Percentiles rank a stretch among this genome's conserved stretches.
Conservation (phyloP, 2,329 filamentous ascomycete genomes). For the Colletotrichum graminicola region DNA sequence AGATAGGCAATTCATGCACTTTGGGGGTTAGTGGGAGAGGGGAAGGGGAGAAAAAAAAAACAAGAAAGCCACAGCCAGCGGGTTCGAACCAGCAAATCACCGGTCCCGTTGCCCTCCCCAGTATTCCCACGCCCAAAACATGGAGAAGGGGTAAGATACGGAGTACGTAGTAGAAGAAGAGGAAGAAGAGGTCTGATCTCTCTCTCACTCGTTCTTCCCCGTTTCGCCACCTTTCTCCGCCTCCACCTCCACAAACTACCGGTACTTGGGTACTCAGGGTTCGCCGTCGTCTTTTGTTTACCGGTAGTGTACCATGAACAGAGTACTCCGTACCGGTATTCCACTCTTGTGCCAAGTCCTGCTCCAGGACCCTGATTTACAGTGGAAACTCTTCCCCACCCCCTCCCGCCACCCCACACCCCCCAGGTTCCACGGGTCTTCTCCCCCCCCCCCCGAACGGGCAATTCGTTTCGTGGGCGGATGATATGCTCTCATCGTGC, state of each 20-base stretch:
- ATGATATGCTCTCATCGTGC: slow-evolving; percentile 29
- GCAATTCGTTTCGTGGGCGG: slow-evolving; percentile 6
- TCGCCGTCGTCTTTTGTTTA: background rate
- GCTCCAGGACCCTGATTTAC: slow-evolving; percentile 15
- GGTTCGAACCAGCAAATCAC: background rate
- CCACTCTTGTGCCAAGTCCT: background rate
- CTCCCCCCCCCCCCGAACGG: background rate
- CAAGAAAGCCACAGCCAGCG: background rate
- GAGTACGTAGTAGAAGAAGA: too few species aligned
- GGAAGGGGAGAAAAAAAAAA: background rate
- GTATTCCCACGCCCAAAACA: background rate
- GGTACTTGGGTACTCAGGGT: too few species aligned
- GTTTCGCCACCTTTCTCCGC: slow-evolving; percentile 7
- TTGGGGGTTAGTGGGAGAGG: too few species aligned
- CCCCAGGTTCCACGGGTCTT: background rate
- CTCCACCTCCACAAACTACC: background rate
- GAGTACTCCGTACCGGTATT: too few species aligned
- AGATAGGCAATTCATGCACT: background rate
- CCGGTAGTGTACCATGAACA: too few species aligned
- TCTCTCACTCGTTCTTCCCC: background rate
- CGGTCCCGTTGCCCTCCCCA: background rate
- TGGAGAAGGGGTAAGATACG: background rate
- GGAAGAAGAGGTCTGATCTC: background rate
- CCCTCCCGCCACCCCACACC: too few species aligned
- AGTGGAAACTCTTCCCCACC: background rate